phyloP scores from a whole-genome alignment of 192 early-diverging fungal genomes.

The Backusella circina region DNA sequence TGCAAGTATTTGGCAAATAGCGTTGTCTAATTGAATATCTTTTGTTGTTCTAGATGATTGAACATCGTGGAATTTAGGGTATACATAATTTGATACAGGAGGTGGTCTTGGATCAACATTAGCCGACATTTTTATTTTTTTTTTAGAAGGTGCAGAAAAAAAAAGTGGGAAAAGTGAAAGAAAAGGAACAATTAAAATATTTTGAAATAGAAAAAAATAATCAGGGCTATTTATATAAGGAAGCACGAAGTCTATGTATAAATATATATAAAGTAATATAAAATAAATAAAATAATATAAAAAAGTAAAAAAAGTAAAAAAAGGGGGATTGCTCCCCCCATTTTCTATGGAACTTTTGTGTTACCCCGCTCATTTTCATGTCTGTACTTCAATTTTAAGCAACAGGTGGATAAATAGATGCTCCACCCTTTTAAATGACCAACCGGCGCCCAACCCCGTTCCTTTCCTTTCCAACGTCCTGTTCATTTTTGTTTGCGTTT shows the following conservation, averaged over 20 bases:
- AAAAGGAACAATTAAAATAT: not conserved
- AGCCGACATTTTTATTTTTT: conserved; percentile 4
- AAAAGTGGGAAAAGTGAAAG: not conserved
- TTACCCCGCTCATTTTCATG: not conserved
- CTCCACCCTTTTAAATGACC: not conserved
- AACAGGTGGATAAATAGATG: not conserved
- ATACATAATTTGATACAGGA: conserved; percentile 7
- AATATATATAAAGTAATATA: not conserved
- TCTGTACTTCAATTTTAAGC: conserved; percentile 1
- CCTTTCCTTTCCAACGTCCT: not conserved
- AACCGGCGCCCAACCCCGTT: not conserved
- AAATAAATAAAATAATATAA: not conserved
- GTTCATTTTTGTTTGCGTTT: not conserved
- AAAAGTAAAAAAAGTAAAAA: not conserved
- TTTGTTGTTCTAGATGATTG: conserved; percentile 9
- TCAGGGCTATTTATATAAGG: not conserved
- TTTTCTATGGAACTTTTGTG: not conserved
- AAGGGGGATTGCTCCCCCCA: not conserved
- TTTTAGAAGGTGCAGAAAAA: not conserved
- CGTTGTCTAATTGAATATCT: conserved; percentile 1
- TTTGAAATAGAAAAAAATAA: not conserved
- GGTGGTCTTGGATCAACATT: conserved; percentile 6
- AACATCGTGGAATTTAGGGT: conserved; percentile 1
- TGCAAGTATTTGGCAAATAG: conserved; percentile 3
- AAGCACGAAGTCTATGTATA: not conserved